Percentiles rank a stretch among this genome's conserved stretches.
Evolutionary conservation across 192 early-diverging fungal genomes (phyloP).

Genomic region (Podila epigama): DNA sequence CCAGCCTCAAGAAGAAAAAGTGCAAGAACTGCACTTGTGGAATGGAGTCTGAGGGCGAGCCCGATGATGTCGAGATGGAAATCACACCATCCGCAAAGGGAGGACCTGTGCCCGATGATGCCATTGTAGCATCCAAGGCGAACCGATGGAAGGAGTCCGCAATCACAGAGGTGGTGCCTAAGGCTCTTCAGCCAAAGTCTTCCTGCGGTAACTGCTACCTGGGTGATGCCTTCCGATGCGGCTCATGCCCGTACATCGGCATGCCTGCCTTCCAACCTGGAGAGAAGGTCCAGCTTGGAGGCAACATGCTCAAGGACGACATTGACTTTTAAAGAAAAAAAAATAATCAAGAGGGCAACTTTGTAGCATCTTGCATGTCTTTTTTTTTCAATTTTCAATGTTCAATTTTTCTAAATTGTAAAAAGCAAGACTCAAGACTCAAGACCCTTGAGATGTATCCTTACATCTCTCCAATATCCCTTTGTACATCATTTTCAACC

Average conservation of each 20-base stretch:
- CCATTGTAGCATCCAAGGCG: conserved; percentile 44
- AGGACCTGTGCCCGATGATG: conserved; percentile 58
- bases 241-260: conserved; percentile 94
- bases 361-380: too few species aligned
- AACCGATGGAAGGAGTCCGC: conserved; percentile 49
- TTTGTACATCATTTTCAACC: too few species aligned
- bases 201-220: conserved; percentile 81
- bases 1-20: conserved; percentile 81
- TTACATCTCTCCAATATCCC: too few species aligned
- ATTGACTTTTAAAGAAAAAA: conserved; percentile 58
- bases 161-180: conserved; percentile 54
- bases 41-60: conserved; percentile 69
- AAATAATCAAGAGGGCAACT: too few species aligned
- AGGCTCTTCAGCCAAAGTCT: conserved; percentile 63
- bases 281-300: conserved; percentile 88
- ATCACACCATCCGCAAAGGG: conserved; percentile 45
- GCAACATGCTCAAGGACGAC: conserved; percentile 77
- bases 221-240: conserved; percentile 98
- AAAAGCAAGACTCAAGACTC: too few species aligned
- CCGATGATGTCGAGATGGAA: conserved; percentile 51
- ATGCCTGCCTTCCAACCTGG: conserved; percentile 98
- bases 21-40: conserved; percentile 99
- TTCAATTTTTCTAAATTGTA: too few species aligned
- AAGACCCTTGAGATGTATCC: too few species aligned
- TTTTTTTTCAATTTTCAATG: too few species aligned